These are phyloP conservation scores for Fusarium sp. DNA, from an alignment of 2,329 filamentous ascomycete genomes.

Conservation along the genomic window DNA sequence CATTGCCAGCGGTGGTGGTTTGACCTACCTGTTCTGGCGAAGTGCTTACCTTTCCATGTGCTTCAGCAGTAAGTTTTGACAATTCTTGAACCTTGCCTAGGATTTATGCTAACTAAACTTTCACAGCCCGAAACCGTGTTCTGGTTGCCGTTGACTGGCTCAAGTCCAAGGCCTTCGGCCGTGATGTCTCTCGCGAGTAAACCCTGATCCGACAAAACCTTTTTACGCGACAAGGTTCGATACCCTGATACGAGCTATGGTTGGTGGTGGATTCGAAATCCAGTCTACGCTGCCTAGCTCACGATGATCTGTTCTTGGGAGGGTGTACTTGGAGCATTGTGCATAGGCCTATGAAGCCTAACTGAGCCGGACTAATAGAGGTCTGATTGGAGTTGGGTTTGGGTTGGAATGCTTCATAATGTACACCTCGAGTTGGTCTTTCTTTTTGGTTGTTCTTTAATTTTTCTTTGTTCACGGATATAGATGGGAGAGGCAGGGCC, in stretches of 20 bases:
- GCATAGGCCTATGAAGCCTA: constrained; percentile 43
- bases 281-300: constrained; percentile 30
- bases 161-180: constrained; percentile 96
- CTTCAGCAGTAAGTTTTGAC: constrained; percentile 88
- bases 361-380: constrained; percentile 48
- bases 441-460: constrained; percentile 34
- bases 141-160: constrained; percentile 94
- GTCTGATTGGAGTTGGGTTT: constrained; percentile 47
- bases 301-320: constrained; percentile 44
- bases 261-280: constrained; percentile 14
- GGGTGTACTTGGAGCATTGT: constrained; percentile 49
- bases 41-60: constrained; percentile 99
- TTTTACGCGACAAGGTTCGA: constrained; percentile 42
- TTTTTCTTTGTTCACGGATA: constrained; percentile 43
- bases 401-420: constrained; percentile 42
- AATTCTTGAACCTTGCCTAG: background rate
- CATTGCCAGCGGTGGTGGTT: constrained; percentile 88
- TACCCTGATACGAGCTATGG: constrained; percentile 42
- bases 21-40: constrained; percentile 99
- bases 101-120: constrained; percentile 35
- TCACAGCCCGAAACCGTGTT: constrained; percentile 87
- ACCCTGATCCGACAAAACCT: constrained; percentile 34
- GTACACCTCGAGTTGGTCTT: constrained; percentile 38
- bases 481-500: constrained; percentile 37
- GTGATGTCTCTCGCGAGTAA: constrained; percentile 90